Evolutionary conservation across 768 basidiomycete genomes (phyloP).

Genomic region (Dentipellis sp.): DNA sequence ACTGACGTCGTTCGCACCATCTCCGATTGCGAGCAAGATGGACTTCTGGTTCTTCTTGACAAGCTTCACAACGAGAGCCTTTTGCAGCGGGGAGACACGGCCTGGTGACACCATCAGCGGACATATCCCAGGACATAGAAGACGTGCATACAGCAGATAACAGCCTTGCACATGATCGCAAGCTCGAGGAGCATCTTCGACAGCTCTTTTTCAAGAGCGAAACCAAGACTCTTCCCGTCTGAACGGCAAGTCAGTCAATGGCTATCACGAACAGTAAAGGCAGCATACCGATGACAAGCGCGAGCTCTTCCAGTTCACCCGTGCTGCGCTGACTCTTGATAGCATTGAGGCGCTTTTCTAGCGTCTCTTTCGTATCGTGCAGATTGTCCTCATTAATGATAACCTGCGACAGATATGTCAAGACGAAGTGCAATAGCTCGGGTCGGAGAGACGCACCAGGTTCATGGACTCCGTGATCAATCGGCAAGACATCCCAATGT

Average conservation of each 20-base stretch:
- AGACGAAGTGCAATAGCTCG: neutral
- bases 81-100: slow-evolving; percentile 96
- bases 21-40: slow-evolving; percentile 93
- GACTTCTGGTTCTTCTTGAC: slow-evolving; percentile 95
- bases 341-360: slow-evolving; percentile 81
- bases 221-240: slow-evolving; percentile 95
- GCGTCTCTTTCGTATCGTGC: slow-evolving; percentile 74
- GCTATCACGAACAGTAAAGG: neutral
- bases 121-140: neutral
- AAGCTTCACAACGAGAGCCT: slow-evolving; percentile 96
- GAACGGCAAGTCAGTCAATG: slow-evolving; percentile 1
- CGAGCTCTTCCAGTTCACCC: slow-evolving; percentile 92
- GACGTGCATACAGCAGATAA: slow-evolving; percentile 78
- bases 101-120: slow-evolving; percentile 32
- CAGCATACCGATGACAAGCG: slow-evolving; percentile 76
- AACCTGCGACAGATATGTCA: slow-evolving; percentile 41
- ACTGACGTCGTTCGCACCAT: slow-evolving; percentile 96
- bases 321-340: slow-evolving; percentile 88
- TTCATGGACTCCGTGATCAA: slow-evolving; percentile 99
- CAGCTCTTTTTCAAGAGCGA: slow-evolving; percentile 87
- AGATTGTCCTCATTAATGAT: slow-evolving; percentile 88
- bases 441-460: slow-evolving; percentile 42
- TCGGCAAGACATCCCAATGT: slow-evolving; percentile 96
- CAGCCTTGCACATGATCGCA: slow-evolving; percentile 97
- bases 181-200: slow-evolving; percentile 88